These are phyloP conservation scores for Triticum timopheevii DNA, from an alignment of 176 grass and related monocot genomes.

Conservation along the genomic window DNA sequence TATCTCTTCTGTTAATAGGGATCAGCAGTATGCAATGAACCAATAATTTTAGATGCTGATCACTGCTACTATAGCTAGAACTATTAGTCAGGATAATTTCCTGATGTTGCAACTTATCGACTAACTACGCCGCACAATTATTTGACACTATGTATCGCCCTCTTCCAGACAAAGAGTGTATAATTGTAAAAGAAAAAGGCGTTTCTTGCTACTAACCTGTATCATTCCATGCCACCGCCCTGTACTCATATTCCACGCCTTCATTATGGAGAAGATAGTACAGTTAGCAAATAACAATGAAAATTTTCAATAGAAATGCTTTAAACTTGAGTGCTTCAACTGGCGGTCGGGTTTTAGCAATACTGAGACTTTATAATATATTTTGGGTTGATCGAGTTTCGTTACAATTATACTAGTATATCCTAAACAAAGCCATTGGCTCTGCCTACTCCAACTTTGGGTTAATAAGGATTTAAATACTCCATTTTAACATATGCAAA, in stretches of 20 bases:
- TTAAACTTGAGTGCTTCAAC: background rate
- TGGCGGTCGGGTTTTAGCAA: background rate
- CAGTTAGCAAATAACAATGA: slow-evolving; percentile 11
- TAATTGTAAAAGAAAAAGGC: background rate
- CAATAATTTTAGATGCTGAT: background rate
- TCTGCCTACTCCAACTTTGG: too few species aligned
- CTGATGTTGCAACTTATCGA: background rate
- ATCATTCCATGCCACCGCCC: slow-evolving; percentile 55
- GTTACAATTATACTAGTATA: background rate
- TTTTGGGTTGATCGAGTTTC: background rate
- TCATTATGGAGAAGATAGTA: slow-evolving; percentile 20
- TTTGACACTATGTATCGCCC: background rate
- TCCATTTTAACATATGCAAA: too few species aligned
- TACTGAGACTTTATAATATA: background rate
- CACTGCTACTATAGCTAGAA: background rate
- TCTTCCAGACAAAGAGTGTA: background rate
- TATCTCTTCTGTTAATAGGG: background rate
- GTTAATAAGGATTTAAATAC: too few species aligned
- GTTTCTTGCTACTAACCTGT: slow-evolving; percentile 35
- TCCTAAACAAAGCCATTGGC: background rate
- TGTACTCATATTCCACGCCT: slow-evolving; percentile 93
- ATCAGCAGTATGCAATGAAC: background rate
- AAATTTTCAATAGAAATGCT: background rate
- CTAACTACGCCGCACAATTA: background rate
- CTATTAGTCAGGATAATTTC: background rate